Conservation (phyloP, 169 alveolate species). For the Plasmodium ovale region DNA sequence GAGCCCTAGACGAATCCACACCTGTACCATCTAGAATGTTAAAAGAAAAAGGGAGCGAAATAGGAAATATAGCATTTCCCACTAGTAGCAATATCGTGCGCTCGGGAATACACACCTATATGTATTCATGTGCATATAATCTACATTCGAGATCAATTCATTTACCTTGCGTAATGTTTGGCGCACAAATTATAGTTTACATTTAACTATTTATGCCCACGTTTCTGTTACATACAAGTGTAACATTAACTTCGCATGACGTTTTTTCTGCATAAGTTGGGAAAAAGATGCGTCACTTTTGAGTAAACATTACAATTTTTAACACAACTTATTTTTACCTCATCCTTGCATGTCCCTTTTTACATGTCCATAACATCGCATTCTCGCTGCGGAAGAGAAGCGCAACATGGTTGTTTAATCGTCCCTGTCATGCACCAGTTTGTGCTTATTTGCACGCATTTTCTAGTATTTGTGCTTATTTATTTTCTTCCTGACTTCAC, state of each 20-base stretch:
- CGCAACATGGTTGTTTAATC: too few species aligned
- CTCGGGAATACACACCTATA: neutral
- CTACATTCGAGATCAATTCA: too few species aligned
- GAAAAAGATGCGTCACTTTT: neutral
- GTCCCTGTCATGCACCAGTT: too few species aligned
- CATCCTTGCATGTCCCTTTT: too few species aligned
- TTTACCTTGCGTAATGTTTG: too few species aligned
- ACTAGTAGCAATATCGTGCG: too few species aligned
- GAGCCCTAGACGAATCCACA: constrained; percentile 77
- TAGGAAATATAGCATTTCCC: too few species aligned
- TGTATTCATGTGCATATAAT: neutral
- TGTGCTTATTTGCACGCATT: neutral
- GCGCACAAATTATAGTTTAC: too few species aligned
- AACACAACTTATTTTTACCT: too few species aligned
- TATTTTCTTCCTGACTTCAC: neutral
- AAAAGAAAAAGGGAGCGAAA: constrained; percentile 6
- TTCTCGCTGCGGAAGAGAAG: too few species aligned
- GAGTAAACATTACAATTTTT: too few species aligned
- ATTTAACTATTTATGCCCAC: neutral
- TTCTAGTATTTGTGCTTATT: neutral
- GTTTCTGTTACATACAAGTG: neutral
- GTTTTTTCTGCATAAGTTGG: neutral
- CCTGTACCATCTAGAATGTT: constrained; percentile 77
- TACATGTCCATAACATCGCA: too few species aligned
- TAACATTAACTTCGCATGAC: neutral